Conservation (phyloP, 78 protist species). For the Monocercomonoides exilis region DNA sequence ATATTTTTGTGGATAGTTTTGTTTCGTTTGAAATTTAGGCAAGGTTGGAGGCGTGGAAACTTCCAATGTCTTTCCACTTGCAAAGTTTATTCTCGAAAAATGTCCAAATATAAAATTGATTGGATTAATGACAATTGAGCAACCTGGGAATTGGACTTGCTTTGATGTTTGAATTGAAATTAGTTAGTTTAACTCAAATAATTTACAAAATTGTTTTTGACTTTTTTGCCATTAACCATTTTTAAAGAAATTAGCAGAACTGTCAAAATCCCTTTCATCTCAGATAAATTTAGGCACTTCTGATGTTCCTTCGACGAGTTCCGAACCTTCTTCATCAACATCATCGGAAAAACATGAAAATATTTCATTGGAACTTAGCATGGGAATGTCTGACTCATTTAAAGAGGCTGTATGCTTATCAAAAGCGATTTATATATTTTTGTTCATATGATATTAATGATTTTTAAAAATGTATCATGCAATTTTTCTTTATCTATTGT, state of each 20-base stretch:
- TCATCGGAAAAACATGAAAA: neutral
- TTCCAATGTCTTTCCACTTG: neutral
- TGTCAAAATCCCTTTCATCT: too few relatives aligned
- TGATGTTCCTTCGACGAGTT: neutral
- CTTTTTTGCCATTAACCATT: too few relatives aligned
- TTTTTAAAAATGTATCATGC: too few relatives aligned
- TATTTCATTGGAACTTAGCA: neutral
- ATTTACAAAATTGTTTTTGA: too few relatives aligned
- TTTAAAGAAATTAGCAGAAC: too few relatives aligned
- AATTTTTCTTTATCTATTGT: too few relatives aligned
- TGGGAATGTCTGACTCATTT: conserved; percentile 34
- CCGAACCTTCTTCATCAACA: neutral
- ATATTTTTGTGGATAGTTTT: neutral
- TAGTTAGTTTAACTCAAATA: too few relatives aligned
- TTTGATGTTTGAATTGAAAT: neutral
- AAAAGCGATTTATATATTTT: neutral
- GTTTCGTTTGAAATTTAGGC: neutral
- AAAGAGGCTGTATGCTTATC: neutral
- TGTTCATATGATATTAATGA: too few relatives aligned
- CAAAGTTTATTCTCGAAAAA: neutral
- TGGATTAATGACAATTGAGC: conserved; percentile 37
- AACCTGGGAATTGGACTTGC: neutral
- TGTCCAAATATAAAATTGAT: conserved; percentile 1
- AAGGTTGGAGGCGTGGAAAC: neutral
- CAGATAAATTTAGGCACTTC: neutral